These are phyloP conservation scores for Solidago caesia DNA, from an alignment of 129 eudicot species.

Conservation along the genomic window DNA sequence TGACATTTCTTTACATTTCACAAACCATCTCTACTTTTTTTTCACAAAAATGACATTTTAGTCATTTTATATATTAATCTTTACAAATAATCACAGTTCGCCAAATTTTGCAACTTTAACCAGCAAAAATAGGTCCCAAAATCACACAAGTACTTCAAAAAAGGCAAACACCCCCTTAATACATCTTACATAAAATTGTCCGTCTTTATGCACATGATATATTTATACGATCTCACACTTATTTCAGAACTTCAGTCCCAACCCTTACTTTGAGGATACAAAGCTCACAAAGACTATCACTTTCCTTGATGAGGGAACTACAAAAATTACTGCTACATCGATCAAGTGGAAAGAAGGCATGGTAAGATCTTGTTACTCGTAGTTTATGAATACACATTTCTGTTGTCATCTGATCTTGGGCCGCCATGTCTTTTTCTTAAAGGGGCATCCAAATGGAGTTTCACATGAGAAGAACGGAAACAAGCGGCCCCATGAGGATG, in stretches of 20 bases:
- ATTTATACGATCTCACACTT: neutral
- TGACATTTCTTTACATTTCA: too few species aligned
- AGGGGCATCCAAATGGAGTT: slow-evolving; percentile 78
- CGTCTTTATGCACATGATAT: neutral
- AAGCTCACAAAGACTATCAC: slow-evolving; percentile 81
- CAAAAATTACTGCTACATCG: slow-evolving; percentile 73
- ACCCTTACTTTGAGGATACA: slow-evolving; percentile 80
- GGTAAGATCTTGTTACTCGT: slow-evolving; percentile 38
- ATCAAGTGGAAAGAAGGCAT: slow-evolving; percentile 94
- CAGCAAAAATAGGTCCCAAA: too few species aligned
- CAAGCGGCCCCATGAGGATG: slow-evolving; percentile 75
- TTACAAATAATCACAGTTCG: too few species aligned
- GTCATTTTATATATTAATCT: too few species aligned
- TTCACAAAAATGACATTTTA: too few species aligned
- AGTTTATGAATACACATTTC: neutral
- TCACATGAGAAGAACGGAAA: slow-evolving; percentile 75
- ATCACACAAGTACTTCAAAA: too few species aligned
- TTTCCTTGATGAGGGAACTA: slow-evolving; percentile 72
- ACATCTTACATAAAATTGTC: neutral
- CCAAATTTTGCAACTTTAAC: too few species aligned
- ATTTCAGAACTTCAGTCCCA: slow-evolving; percentile 66
- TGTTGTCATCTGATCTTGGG: slow-evolving; percentile 13
- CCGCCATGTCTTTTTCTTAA: slow-evolving; percentile 11
- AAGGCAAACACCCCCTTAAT: neutral
- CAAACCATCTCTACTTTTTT: too few species aligned